Evolutionary conservation across 768 basidiomycete genomes (phyloP), one percentile per base, ranked within the genome.

Genomic region (Lactifluus piperatus): DNA sequence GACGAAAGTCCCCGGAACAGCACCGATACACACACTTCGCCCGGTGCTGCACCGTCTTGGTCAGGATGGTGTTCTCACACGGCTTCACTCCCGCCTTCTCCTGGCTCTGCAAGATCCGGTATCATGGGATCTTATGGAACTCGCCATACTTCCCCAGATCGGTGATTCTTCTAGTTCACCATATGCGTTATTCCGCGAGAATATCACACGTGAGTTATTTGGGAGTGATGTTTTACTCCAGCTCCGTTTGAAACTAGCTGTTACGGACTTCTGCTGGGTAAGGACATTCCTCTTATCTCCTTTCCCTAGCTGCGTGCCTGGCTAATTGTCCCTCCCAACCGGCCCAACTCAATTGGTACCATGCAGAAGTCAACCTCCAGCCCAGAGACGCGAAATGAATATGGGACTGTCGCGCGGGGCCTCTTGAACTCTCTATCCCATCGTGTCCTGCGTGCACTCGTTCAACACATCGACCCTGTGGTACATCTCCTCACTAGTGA

Each of bases 161-260:
- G 71, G 70, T 55, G 63, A 68, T 11, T 50, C 75, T 30, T 72
- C 69, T n/a, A 61, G 24, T 24, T 29, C 50, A 7, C 16, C 53
- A 14, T 22, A 53, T 11, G n/a, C 64, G 24, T 76, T 75, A 7
- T 62, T 81, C 7, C 76, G 75, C 24, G 57, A 58, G 24, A 75
- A 74, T n/a, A 78, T 87, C 59, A 73, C 79, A 45, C 69, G 68
- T 9, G 79, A 86, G 66, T 70, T 90, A 14, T 88, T 82, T 66
- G 86, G 87, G 1, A 83, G 78, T 75, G 76, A 81, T 51, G 68
- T 69, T 48, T 66, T 86, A 24, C 68, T 81, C 41, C 75, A 75
- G 0, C 71, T 83, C 34, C 77, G 86, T 50, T 75, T 86, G 75
- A 73, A 79, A 44, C 73, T 88, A 54, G 74, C 80, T 8, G 57